Percentiles rank a stretch among this genome's conserved stretches.
phyloP scores from a whole-genome alignment of 2,329 filamentous ascomycete genomes.

The Aspergillus clavatus region DNA sequence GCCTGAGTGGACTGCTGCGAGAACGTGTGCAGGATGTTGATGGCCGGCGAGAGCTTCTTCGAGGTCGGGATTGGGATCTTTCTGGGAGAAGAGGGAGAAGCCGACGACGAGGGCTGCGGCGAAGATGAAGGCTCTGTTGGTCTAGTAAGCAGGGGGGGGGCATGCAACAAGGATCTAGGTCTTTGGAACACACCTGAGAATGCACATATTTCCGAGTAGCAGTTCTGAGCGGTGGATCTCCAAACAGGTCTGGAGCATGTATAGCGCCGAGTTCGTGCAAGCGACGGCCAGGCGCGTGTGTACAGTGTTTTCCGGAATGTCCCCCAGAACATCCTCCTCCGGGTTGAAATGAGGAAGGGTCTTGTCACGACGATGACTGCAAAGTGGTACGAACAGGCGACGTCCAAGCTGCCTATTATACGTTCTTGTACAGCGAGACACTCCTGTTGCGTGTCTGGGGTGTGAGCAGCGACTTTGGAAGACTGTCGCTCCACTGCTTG shows the following conservation, averaged over 20 bases:
- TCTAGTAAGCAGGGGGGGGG: neutral
- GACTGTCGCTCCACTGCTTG: constrained; percentile 43
- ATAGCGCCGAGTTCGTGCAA: constrained; percentile 53
- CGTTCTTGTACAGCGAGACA: constrained; percentile 26
- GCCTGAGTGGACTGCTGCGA: constrained; percentile 52
- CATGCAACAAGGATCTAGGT: neutral
- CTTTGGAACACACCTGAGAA: constrained; percentile 49
- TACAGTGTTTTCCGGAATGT: constrained; percentile 24
- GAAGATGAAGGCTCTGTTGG: constrained; percentile 49
- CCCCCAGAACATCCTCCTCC: constrained; percentile 30
- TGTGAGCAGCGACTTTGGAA: constrained; percentile 36
- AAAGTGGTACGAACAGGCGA: constrained; percentile 57
- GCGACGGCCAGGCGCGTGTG: constrained; percentile 45
- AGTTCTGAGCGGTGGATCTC: constrained; percentile 44
- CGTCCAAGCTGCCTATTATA: constrained; percentile 49
- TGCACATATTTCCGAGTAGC: constrained; percentile 53
- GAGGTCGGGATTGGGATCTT: constrained; percentile 38
- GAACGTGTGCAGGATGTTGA: constrained; percentile 48
- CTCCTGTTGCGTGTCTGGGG: constrained; percentile 15
- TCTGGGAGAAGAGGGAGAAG: constrained; percentile 52
- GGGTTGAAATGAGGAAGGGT: constrained; percentile 50
- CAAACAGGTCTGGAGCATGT: constrained; percentile 51
- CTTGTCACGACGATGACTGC: constrained; percentile 55
- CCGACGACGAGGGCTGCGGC: constrained; percentile 55
- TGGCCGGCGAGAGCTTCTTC: constrained; percentile 47